These are phyloP conservation scores for Teratosphaeria gauchensis DNA, from an alignment of 2,329 filamentous ascomycete species.

Conservation along the genomic window DNA sequence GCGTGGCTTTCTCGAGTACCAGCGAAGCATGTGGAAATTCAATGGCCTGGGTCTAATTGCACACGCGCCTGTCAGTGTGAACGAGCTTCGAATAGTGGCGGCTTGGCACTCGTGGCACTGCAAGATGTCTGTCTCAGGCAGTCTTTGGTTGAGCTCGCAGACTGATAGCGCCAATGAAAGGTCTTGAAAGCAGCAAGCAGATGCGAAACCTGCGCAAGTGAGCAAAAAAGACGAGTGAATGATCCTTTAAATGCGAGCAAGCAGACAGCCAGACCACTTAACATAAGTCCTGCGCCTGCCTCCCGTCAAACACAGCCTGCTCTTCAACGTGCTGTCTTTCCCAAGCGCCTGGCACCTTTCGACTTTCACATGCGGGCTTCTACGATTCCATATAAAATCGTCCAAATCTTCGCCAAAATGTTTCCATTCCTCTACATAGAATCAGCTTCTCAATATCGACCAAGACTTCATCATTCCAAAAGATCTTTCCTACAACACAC, in stretches of 20 bases:
- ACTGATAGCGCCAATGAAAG: not conserved
- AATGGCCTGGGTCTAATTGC: not conserved
- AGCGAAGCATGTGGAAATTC: not conserved
- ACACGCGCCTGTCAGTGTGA: not conserved
- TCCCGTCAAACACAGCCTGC: not conserved
- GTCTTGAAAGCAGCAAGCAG: not conserved
- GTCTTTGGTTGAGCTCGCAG: not conserved
- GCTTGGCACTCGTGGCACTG: not conserved
- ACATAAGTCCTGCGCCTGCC: not conserved
- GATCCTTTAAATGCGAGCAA: not conserved
- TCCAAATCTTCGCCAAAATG: not conserved
- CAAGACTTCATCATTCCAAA: too few relatives aligned
- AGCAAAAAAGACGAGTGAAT: not conserved
- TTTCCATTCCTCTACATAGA: too few relatives aligned
- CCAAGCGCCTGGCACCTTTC: not conserved
- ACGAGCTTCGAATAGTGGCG: not conserved
- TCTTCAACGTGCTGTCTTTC: not conserved
- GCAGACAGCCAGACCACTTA: not conserved
- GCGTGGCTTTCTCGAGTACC: too few relatives aligned
- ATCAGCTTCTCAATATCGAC: too few relatives aligned
- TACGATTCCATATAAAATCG: not conserved
- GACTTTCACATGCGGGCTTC: not conserved
- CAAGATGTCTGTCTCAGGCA: not conserved
- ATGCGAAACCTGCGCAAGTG: not conserved
- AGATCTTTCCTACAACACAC: too few relatives aligned